These are phyloP conservation scores for Apiotrichum laibachii DNA, from an alignment of 1,284 basidiomycete genomes.

Conservation along the genomic window DNA sequence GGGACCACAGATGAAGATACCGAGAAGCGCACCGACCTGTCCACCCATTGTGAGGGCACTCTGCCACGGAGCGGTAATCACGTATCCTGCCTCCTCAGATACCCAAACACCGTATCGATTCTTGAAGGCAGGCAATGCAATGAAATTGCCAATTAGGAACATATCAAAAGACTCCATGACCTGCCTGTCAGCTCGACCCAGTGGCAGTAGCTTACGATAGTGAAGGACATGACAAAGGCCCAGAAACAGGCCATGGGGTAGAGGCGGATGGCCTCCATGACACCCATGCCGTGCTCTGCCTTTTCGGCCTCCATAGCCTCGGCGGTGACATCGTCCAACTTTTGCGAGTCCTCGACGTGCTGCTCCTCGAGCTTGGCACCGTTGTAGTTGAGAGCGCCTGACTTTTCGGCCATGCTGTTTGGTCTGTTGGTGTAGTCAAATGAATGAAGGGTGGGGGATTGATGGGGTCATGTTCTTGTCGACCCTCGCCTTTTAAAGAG, in stretches of 20 bases:
- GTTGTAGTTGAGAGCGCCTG: not conserved
- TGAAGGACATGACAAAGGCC: slow-evolving; percentile 33
- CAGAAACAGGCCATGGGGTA: slow-evolving; percentile 38
- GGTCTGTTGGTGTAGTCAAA: no score
- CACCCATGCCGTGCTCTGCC: not conserved
- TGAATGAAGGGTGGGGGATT: no score
- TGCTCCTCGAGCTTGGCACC: not conserved
- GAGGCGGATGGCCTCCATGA: slow-evolving; percentile 19
- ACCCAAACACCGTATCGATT: slow-evolving; percentile 14
- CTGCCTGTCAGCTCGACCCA: slow-evolving; percentile 9
- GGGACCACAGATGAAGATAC: slow-evolving; percentile 43
- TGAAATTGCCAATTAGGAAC: slow-evolving; percentile 38
- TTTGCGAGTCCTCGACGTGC: not conserved
- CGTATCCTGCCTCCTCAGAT: not conserved
- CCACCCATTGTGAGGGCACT: slow-evolving; percentile 31
- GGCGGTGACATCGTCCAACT: not conserved
- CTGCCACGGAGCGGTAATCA: slow-evolving; percentile 37
- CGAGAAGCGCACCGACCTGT: slow-evolving; percentile 39
- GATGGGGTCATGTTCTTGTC: no score
- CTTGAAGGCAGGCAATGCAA: slow-evolving; percentile 27
- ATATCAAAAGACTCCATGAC: slow-evolving; percentile 39
- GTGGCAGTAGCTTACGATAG: slow-evolving; percentile 20
- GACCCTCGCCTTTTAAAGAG: no score
- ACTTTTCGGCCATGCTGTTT: no score
- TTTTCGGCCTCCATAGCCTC: slow-evolving; percentile 5